Conservation (phyloP, 208 protist genomes). For the Leishmania guyanensis region DNA sequence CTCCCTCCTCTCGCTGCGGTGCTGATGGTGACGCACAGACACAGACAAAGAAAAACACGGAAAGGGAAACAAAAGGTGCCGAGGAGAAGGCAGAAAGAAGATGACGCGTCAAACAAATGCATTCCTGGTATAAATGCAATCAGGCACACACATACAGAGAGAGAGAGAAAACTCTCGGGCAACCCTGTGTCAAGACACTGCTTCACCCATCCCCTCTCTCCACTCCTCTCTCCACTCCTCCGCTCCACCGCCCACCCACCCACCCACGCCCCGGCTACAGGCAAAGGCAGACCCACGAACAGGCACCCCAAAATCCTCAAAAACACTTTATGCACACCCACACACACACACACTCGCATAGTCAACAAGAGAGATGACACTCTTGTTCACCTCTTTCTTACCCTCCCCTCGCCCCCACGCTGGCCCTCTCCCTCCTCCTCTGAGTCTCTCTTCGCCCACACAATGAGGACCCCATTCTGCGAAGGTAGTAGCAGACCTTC, state of each 20-base stretch:
- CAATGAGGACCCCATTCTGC: background rate
- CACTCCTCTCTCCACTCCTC: too few species aligned
- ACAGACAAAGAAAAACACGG: slow-evolving; percentile 6
- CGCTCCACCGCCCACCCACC: too few species aligned
- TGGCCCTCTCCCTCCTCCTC: background rate
- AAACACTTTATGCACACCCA: too few species aligned
- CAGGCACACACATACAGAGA: background rate
- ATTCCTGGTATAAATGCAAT: background rate
- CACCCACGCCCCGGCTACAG: background rate
- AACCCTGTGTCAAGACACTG: too few species aligned
- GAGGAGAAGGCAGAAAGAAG: background rate
- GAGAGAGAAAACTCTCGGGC: background rate
- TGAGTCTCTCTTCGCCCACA: background rate
- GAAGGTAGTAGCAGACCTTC: too few species aligned
- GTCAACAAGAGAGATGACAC: background rate
- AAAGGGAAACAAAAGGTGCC: background rate
- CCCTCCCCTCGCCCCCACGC: background rate
- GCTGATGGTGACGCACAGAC: background rate
- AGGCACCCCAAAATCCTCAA: too few species aligned
- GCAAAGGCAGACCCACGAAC: background rate
- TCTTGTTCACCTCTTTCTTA: background rate
- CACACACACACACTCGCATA: background rate
- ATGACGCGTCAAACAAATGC: background rate
- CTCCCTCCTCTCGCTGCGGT: background rate
- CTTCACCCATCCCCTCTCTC: too few species aligned